Base-by-base conservation (phyloP, 805 yeast genomes). In the Torulaspora microellipsoides region DNA sequence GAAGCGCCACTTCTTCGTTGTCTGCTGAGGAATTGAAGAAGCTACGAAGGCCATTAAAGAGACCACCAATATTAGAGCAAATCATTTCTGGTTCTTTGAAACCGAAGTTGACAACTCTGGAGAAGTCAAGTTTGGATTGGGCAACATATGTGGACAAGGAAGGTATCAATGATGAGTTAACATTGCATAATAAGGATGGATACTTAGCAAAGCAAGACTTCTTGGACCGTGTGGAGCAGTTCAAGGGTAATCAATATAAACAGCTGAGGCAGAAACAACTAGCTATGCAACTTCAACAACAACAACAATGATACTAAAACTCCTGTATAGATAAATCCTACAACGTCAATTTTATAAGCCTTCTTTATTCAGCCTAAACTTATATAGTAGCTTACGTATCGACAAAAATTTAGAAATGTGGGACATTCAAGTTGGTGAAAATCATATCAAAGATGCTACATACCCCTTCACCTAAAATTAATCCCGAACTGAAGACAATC, bases 51-150 rank as follows among this genome's bases (percentile, higher is more conserved):
- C 81, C 81, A 46, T 67, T 82, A 38, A 88, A 85, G 58, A 72
- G 95, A 51, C 83, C 85, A 3, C 81, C 91, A 20, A 66, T 87
- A 27, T 67, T 89, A 7, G 90, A 85, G 59, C 86, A 83, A 44
- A 89, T 89, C 30, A 75, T 88, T 36, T 69, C 78, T 34, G 75
- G 81, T 9, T 72, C 85, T 2, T 78, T 83, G 50, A 81, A 84
- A 53, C 80, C 86, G 27, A 91, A 88, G 60, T 71, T 93, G 48
- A 85, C 95, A 17, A 93, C 99, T 0, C 69, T 93, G 51, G 98
- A 93, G 61, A 93, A 93, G 65, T 85, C 95, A 1, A 72, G 95
- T 49, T 71, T 93, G 39, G 99, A 93, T 65, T 93, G 98, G 95
- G 95, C 95, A 1, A 79, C 85, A 36, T 89, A 85, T 66, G 96